Conservation (phyloP, 2,329 filamentous ascomycete species). For the Penicillium sclerotigenum region DNA sequence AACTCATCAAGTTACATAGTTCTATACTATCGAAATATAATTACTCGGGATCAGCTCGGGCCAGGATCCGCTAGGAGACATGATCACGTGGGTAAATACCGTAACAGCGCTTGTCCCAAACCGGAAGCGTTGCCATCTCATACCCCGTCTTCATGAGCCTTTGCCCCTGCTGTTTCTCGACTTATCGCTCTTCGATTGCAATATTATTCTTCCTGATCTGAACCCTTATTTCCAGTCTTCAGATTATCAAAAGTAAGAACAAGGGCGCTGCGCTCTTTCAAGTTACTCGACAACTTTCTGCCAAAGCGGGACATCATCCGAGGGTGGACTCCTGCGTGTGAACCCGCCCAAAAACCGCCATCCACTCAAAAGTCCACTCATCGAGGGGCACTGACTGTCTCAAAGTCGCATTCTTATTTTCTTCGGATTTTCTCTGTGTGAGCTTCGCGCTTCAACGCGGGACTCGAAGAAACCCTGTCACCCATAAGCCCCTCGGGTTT, state of each 20-base stretch:
- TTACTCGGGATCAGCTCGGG: neutral
- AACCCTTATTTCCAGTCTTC: neutral
- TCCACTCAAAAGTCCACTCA: conserved; percentile 39
- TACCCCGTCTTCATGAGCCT: conserved; percentile 10
- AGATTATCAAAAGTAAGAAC: conserved; percentile 4
- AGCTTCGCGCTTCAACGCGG: conserved; percentile 51
- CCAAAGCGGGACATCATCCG: conserved; percentile 39
- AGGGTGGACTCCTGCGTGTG: conserved; percentile 30
- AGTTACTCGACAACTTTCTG: conserved; percentile 34
- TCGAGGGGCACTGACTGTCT: conserved; percentile 50
- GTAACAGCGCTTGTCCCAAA: conserved; percentile 22
- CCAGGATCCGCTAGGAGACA: neutral
- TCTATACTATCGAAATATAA: neutral
- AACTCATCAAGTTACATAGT: neutral
- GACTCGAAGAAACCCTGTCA: conserved; percentile 44
- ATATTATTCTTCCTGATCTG: neutral
- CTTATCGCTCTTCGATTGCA: conserved; percentile 4
- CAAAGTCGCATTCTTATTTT: conserved; percentile 46
- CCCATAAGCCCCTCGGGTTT: conserved; percentile 47
- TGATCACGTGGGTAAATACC: conserved; percentile 24
- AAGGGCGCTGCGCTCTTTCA: conserved; percentile 9
- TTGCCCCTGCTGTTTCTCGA: conserved; percentile 6
- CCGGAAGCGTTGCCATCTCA: conserved; percentile 21
- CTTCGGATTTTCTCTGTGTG: conserved; percentile 43
- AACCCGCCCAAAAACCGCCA: conserved; percentile 33